A percentile compares a stretch with the other conserved stretches of the same genome.
phyloP scores from a whole-genome alignment of 2,329 filamentous ascomycete species.

The Diaporthe vexans region DNA sequence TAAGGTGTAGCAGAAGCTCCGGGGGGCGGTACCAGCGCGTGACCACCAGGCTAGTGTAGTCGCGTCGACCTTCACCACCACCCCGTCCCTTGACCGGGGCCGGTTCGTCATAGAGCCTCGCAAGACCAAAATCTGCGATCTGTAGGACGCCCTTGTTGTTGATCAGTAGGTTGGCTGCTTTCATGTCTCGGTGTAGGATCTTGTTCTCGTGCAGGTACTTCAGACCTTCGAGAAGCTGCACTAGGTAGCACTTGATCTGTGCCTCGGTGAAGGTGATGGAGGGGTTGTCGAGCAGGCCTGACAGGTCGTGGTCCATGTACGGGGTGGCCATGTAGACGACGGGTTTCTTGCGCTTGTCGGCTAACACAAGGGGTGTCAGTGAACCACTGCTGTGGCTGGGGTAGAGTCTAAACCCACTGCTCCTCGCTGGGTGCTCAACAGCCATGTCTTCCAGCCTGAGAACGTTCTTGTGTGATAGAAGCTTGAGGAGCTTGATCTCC shows the following conservation, averaged over 20 bases:
- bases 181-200: conserved; percentile 98
- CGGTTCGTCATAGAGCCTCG: conserved; percentile 90
- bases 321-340: conserved; percentile 99
- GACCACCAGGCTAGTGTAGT: conserved; percentile 97
- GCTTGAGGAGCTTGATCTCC: conserved; percentile 97
- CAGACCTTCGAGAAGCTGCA: conserved; percentile 91
- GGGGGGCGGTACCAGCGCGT: conserved; percentile 98
- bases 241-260: conserved; percentile 98
- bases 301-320: conserved; percentile 99
- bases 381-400: conserved; percentile 30
- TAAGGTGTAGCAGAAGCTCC: conserved; percentile 88
- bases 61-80: conserved; percentile 86
- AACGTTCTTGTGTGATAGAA: conserved; percentile 92
- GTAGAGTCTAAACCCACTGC: conserved; percentile 59
- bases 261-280: conserved; percentile 87
- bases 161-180: conserved; percentile 96
- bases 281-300: conserved; percentile 94
- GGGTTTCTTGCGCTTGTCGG: conserved; percentile 83
- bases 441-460: conserved; percentile 95
- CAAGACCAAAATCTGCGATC: conserved; percentile 97
- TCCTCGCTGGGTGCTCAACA: conserved; percentile 80
- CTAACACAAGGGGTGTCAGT: conserved; percentile 54
- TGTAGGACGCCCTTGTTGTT: conserved; percentile 94
- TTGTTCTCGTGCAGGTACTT: conserved; percentile 90
- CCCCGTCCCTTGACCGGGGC: conserved; percentile 82